Conservation (phyloP, 2,329 filamentous ascomycete genomes). For the Tolypocladium cylindrosporum region DNA sequence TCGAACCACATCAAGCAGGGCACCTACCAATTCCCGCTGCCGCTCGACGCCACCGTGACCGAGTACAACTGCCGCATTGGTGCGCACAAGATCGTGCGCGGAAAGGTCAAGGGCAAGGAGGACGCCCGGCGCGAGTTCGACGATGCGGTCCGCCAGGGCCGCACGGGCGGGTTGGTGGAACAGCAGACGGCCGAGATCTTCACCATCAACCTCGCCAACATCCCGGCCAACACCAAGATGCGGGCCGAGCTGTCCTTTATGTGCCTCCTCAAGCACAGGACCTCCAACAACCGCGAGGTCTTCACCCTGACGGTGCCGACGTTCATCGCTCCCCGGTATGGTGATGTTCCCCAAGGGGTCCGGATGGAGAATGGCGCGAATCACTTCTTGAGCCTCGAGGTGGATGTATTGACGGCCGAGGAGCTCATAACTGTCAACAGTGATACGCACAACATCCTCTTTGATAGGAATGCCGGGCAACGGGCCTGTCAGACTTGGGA, state of each 20-base stretch:
- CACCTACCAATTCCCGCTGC: conserved; percentile 4
- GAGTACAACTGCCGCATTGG: conserved; percentile 4
- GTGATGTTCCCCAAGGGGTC: background rate
- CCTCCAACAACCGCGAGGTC: background rate
- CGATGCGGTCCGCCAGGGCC: background rate
- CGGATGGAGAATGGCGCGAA: background rate
- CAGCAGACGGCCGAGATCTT: conserved; percentile 7
- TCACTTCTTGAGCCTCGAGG: background rate
- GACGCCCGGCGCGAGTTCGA: conserved; percentile 3
- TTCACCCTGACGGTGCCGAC: conserved; percentile 6
- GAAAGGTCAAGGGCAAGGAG: conserved; percentile 5
- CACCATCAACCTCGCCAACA: conserved; percentile 6
- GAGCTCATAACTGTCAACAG: background rate
- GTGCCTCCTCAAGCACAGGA: conserved; percentile 4
- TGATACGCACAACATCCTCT: conserved; percentile 1
- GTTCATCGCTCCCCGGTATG: conserved; percentile 5
- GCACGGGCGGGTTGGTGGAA: conserved; percentile 1
- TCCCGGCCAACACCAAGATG: conserved; percentile 4
- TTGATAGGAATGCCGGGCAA: background rate
- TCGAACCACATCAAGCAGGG: conserved; percentile 1
- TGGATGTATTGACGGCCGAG: background rate
- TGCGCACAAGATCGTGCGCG: conserved; percentile 1
- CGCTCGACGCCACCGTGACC: conserved; percentile 1
- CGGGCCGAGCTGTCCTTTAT: conserved; percentile 5
- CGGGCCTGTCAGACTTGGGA: conserved; percentile 3